Evolutionary conservation across 371 early-diverging fungal species (phyloP).

Genomic region (Mucor mucedo): DNA sequence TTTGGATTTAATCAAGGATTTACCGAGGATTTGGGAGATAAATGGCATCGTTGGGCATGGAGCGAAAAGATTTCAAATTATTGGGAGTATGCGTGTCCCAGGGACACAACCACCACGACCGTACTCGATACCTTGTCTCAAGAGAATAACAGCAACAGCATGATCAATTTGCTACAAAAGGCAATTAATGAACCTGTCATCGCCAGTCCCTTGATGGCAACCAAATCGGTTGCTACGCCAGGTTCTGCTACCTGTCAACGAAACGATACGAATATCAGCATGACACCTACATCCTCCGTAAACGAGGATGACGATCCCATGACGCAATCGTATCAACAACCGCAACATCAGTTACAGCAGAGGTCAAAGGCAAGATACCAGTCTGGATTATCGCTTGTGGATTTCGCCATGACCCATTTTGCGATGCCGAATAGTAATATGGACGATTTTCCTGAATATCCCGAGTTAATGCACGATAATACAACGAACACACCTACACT

Average conservation of each 20-base stretch:
- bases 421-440: conserved; percentile 9
- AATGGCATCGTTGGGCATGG: conserved; percentile 51
- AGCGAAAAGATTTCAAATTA: conserved; percentile 23
- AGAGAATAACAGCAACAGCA: not conserved
- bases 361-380: conserved; percentile 4
- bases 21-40: conserved; percentile 47
- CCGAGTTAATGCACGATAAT: not conserved
- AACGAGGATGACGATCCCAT: conserved; percentile 11
- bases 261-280: conserved; percentile 4
- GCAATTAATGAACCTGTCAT: conserved; percentile 35
- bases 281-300: not conserved
- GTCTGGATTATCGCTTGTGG: conserved; percentile 20
- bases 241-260: conserved; percentile 12
- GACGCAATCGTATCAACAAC: conserved; percentile 5
- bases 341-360: conserved; percentile 4
- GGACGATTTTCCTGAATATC: conserved; percentile 22
- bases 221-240: conserved; percentile 37
- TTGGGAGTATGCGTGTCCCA: conserved; percentile 29
- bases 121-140: conserved; percentile 23
- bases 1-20: conserved; percentile 41
- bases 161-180: conserved; percentile 28
- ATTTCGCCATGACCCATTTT: conserved; percentile 29
- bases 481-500: not conserved
- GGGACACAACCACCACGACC: conserved; percentile 2
- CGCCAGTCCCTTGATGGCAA: conserved; percentile 42